Base-by-base conservation (phyloP, 1,284 basidiomycete genomes). In the Ganoderma sinense region DNA sequence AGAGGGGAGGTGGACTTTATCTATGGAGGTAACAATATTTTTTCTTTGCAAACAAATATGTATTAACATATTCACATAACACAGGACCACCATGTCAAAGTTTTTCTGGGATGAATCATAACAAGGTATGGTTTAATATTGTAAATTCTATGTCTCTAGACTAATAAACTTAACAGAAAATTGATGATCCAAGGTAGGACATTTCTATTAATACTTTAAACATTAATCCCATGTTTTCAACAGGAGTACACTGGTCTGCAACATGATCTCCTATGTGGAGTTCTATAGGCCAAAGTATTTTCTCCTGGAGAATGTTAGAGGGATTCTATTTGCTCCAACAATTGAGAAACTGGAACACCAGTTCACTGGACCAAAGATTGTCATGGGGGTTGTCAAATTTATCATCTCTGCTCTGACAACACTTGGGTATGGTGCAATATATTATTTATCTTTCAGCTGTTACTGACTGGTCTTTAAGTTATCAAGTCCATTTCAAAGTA, bases 241-340 rank as follows among this genome's bases (percentile, higher is more conserved):
- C 66, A 91, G 90, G 73, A 88, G 87, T 36, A 89, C 90, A 2
- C 80, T 92, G 56, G 83, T 89, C 1, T 87, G 86, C 75, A 91
- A 90, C 69, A 91, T 92, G 88, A 80, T 94, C 5, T 89, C 89
- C n/a, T 92, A 86, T 74, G 88, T 91, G n/a, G 92, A 94, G 73
- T 84, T 87, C 69, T 92, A 91, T 73, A 79, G 83, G 43, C 90
- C 91, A 0, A 79, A 80, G 41, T 92, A 89, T 72, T 86, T 93
- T 70, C 82, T 93, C 10, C 81, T 94, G 33, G 92, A 94, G 77
- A 93, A 93, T 77, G 91, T 93, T 4, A 75, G 78, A 29, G 92
- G 92, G 0, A 78, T 94, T 26, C 74, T 92, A 0, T 77, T 43
- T 58, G 36, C 64, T 78, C 55, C 84, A 86, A 73, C 82, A 78